phyloP scores from a whole-genome alignment of 306 rosid species.

The Casuarina cunninghamiana region DNA sequence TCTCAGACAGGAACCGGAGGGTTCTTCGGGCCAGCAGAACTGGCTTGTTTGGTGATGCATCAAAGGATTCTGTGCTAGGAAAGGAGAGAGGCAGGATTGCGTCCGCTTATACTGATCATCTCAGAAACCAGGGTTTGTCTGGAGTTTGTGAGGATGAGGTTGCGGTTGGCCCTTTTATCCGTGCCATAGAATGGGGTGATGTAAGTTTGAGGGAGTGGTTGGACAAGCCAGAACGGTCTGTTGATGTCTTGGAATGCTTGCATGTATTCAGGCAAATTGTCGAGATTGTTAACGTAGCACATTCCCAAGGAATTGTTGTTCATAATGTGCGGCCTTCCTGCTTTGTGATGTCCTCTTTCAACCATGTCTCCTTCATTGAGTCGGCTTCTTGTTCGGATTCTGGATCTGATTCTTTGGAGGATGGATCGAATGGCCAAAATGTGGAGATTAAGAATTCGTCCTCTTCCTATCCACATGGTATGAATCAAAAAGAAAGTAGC shows the following conservation, averaged over 20 bases:
- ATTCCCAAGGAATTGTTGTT: conserved; percentile 88
- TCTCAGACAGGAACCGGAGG: conserved; percentile 56
- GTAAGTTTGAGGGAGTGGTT: conserved; percentile 95
- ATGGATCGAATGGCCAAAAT: conserved; percentile 51
- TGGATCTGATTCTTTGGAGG: conserved; percentile 79
- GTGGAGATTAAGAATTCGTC: conserved; percentile 48
- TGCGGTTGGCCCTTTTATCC: conserved; percentile 50
- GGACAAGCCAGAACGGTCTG: conserved; percentile 71
- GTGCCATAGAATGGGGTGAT: conserved; percentile 70
- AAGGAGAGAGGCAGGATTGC: conserved; percentile 53
- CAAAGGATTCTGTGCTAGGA: conserved; percentile 44
- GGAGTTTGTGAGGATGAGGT: conserved; percentile 63
- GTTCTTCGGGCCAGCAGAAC: conserved; percentile 32
- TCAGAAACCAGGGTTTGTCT: conserved; percentile 46
- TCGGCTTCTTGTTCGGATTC: conserved; percentile 93
- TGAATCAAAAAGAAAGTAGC: conserved; percentile 42
- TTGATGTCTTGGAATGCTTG: conserved; percentile 72
- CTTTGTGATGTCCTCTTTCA: conserved; percentile 92
- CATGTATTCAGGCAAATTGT: conserved; percentile 89
- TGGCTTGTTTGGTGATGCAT: conserved; percentile 48
- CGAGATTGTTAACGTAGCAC: conserved; percentile 73
- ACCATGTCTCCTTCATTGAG: conserved; percentile 86
- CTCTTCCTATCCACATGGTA: conserved; percentile 42
- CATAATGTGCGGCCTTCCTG: conserved; percentile 96
- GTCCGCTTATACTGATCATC: conserved; percentile 43